Percentiles rank a stretch among this genome's conserved stretches.
phyloP scores from a whole-genome alignment of 2,329 filamentous ascomycete species.

The Cladophialophora psammophila region DNA sequence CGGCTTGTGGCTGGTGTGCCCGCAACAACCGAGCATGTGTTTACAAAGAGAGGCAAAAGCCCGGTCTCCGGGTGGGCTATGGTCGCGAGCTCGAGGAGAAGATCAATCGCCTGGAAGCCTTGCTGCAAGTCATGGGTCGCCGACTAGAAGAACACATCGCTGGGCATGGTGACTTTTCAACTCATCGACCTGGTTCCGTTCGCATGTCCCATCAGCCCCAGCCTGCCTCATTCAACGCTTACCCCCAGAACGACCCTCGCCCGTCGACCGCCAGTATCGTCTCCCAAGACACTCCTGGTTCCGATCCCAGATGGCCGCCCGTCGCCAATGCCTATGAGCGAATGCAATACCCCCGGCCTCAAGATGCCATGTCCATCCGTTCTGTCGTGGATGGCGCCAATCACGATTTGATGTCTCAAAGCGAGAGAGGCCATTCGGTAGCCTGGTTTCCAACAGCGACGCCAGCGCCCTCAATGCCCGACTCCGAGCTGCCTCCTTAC shows the following conservation, averaged over 20 bases:
- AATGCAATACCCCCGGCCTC: constrained; percentile 36
- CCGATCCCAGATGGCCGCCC: constrained; percentile 30
- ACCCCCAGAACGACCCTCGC: constrained; percentile 33
- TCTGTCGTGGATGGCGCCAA: constrained; percentile 31
- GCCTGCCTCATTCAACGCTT: constrained; percentile 20
- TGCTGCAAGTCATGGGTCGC: constrained; percentile 37
- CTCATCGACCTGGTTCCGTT: constrained; percentile 23
- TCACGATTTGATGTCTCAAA: constrained; percentile 33
- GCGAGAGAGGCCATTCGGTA: constrained; percentile 30
- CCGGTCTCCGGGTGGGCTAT: constrained; percentile 69
- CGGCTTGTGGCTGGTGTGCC: constrained; percentile 73
- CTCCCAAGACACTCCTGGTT: constrained; percentile 35
- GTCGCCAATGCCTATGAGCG: constrained; percentile 35
- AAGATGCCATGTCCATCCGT: constrained; percentile 38
- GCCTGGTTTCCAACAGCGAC: constrained; percentile 33
- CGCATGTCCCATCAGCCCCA: constrained; percentile 25
- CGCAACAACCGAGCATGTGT: constrained; percentile 71
- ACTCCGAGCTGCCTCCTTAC: constrained; percentile 68
- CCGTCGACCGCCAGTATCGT: constrained; percentile 32
- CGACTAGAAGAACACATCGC: constrained; percentile 40
- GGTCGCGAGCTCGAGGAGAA: constrained; percentile 67
- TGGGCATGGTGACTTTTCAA: constrained; percentile 34
- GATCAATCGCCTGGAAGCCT: constrained; percentile 61
- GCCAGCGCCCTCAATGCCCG: constrained; percentile 27
- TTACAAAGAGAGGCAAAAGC: constrained; percentile 75